Evolutionary conservation across 371 early-diverging fungal species (phyloP).

Genomic region (Haplosporangium sp.): DNA sequence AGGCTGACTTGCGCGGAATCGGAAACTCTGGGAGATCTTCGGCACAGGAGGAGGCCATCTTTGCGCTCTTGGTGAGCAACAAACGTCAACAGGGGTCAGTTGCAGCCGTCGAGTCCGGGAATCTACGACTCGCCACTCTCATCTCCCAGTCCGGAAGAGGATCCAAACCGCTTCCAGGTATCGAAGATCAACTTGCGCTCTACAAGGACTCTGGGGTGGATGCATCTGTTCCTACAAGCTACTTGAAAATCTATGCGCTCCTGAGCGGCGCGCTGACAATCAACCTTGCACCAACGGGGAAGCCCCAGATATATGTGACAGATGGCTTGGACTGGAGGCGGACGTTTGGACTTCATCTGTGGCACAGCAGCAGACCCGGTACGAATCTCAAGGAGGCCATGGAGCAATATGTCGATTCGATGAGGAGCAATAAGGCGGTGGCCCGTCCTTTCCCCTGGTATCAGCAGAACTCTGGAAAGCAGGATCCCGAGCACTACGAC

Average conservation of each 20-base stretch:
- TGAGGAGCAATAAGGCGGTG: constrained; percentile 19
- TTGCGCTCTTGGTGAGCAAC: constrained; percentile 61
- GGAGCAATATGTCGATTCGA: constrained; percentile 57
- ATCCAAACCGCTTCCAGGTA: constrained; percentile 57
- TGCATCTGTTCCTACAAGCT: constrained; percentile 41
- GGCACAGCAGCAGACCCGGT: constrained; percentile 71
- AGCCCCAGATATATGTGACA: constrained; percentile 33
- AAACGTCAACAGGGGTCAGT: constrained; percentile 66
- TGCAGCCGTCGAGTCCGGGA: constrained; percentile 61
- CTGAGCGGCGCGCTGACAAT: constrained; percentile 59
- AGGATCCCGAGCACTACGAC: constrained; percentile 58
- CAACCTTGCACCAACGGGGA: constrained; percentile 24
- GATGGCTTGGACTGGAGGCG: constrained; percentile 74
- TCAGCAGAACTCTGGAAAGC: constrained; percentile 1
- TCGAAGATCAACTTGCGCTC: constrained; percentile 64
- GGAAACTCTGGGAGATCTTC: constrained; percentile 34
- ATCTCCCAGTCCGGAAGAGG: constrained; percentile 72
- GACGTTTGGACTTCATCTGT: constrained; percentile 74
- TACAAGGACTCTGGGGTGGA: constrained; percentile 47
- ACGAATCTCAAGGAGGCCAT: constrained; percentile 61
- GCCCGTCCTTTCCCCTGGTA: constrained; percentile 62
- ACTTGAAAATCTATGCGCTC: constrained; percentile 66
- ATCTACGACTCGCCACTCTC: constrained; percentile 77
- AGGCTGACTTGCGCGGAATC: constrained; percentile 40
- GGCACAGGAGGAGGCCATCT: constrained; percentile 60